phyloP scores from a whole-genome alignment of 2,329 filamentous ascomycete species.

The Hypoxylon sp. region DNA sequence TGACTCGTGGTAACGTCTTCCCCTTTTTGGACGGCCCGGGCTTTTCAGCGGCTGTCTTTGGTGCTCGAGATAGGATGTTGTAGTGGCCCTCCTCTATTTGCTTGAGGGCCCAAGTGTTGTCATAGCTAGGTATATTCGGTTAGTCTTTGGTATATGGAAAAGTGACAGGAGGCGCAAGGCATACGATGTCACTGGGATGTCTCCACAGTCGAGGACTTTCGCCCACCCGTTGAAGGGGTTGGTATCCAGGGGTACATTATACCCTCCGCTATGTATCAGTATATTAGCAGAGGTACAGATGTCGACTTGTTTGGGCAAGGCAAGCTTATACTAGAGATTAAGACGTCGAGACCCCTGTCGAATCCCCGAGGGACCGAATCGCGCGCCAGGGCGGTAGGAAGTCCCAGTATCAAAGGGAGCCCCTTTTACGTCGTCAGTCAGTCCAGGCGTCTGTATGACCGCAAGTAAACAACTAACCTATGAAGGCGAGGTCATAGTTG shows the following conservation, averaged over 20 bases:
- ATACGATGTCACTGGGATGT: slow-evolving; percentile 87
- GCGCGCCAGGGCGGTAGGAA: slow-evolving; percentile 84
- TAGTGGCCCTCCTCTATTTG: slow-evolving; percentile 91
- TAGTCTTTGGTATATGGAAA: slow-evolving; percentile 7
- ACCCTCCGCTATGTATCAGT: slow-evolving; percentile 74
- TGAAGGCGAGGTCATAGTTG: slow-evolving; percentile 87
- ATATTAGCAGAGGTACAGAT: slow-evolving; percentile 37
- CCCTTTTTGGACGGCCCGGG: slow-evolving; percentile 77
- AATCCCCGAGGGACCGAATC: slow-evolving; percentile 87
- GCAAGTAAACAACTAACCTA: slow-evolving; percentile 65
- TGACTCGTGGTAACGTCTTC: slow-evolving; percentile 82
- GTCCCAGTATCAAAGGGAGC: slow-evolving; percentile 89
- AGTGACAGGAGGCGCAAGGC: slow-evolving; percentile 47
- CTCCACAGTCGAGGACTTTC: slow-evolving; percentile 83
- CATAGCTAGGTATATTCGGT: slow-evolving; percentile 70
- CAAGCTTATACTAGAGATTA: slow-evolving; percentile 78
- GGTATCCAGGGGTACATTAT: slow-evolving; percentile 83
- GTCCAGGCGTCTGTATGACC: neutral
- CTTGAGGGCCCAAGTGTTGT: slow-evolving; percentile 83
- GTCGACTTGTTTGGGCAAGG: slow-evolving; percentile 47
- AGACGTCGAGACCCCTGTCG: slow-evolving; percentile 87
- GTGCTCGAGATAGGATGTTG: slow-evolving; percentile 76
- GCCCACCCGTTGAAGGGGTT: slow-evolving; percentile 88
- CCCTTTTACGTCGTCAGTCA: slow-evolving; percentile 58
- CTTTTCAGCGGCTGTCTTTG: slow-evolving; percentile 75